Base-by-base conservation (phyloP, 2,329 filamentous ascomycete genomes). In the Phialocephala sp. region DNA sequence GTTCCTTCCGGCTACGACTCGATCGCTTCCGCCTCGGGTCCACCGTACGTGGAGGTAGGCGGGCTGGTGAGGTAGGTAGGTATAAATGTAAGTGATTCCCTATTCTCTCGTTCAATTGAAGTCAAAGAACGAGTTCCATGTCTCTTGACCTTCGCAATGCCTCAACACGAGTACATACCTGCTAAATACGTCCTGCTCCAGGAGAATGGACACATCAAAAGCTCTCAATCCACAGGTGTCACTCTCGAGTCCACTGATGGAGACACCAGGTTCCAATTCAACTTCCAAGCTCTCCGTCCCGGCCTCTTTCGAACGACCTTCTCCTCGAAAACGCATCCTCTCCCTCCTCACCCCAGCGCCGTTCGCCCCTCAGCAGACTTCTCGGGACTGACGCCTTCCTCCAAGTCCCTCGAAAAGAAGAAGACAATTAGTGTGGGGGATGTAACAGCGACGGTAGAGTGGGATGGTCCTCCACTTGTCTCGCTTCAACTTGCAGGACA, bases 231-330 rank as follows among this genome's bases (percentile, higher is more conserved):
- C 9, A 56, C 68, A 12, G 64, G 68, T 39, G 15, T 73, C 2
- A 37, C n/a, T n/a, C 69, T 74, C 47, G 54, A 64, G 54, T 74
- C 72, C 15, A 68, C 63, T 35, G 68, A 68, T 39, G 47, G 32
- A 47, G 69, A 68, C 35, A 59, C 65, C 6, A 81, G 80, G 0
- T 85, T 87, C 66, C 76, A 82, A 18, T 92, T 91, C 73, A 81
- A 81, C 0, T 90, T 92, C 68, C 86, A 91, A 73, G 81, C 85
- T 0, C 71, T 92, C 36, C 82, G 84, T 18, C 80, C 83, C 22
- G 89, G 88, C 59, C 78, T 91, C 18, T 92, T 91, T 77, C 81
- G 89, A 50, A 90, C 89, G 1, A 89, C 87, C 0, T 91, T 91
- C 73, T 83, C 84, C 1, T 89, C 89, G 0, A 72, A 80, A 15